A percentile compares a stretch with the other conserved stretches of the same genome.
phyloP scores from a whole-genome alignment of 306 rosid genomes.

The Ceratonia siliqua region DNA sequence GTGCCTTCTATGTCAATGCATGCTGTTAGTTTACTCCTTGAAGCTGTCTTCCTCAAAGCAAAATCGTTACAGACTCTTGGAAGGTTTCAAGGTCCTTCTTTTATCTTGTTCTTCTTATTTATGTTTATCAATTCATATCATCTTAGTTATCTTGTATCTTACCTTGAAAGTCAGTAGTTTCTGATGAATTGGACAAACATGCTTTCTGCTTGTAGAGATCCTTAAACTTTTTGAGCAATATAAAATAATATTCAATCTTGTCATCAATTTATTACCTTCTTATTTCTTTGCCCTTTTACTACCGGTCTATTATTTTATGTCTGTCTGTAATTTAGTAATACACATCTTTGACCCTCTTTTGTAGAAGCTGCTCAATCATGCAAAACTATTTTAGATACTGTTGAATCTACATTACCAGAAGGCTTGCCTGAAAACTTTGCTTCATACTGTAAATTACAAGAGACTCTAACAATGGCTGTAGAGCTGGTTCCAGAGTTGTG shows the following conservation, averaged over 20 bases:
- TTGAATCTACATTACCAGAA: slow-evolving; percentile 85
- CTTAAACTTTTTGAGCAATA: neutral
- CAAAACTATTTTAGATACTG: slow-evolving; percentile 73
- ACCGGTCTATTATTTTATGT: neutral
- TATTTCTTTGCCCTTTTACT: neutral
- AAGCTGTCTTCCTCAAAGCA: slow-evolving; percentile 87
- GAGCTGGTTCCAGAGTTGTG: slow-evolving; percentile 87
- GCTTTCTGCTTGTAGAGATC: neutral
- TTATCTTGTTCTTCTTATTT: slow-evolving; percentile 8
- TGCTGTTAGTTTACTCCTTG: slow-evolving; percentile 87
- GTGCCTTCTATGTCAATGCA: slow-evolving; percentile 78
- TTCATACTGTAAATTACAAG: slow-evolving; percentile 72
- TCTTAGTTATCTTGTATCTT: slow-evolving; percentile 10
- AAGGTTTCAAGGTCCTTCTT: slow-evolving; percentile 73
- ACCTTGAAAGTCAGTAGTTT: slow-evolving; percentile 12
- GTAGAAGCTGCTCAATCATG: slow-evolving; percentile 91
- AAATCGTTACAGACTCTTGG: slow-evolving; percentile 77
- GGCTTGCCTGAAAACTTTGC: slow-evolving; percentile 70
- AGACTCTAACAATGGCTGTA: slow-evolving; percentile 62
- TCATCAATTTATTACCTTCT: neutral
- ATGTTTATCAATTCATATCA: neutral
- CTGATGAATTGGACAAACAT: neutral
- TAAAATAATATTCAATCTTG: neutral
- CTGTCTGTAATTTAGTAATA: slow-evolving; percentile 9
- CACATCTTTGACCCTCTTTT: slow-evolving; percentile 25